Base-by-base conservation (phyloP, 2,329 filamentous ascomycete species). In the Hypocreales sp. region DNA sequence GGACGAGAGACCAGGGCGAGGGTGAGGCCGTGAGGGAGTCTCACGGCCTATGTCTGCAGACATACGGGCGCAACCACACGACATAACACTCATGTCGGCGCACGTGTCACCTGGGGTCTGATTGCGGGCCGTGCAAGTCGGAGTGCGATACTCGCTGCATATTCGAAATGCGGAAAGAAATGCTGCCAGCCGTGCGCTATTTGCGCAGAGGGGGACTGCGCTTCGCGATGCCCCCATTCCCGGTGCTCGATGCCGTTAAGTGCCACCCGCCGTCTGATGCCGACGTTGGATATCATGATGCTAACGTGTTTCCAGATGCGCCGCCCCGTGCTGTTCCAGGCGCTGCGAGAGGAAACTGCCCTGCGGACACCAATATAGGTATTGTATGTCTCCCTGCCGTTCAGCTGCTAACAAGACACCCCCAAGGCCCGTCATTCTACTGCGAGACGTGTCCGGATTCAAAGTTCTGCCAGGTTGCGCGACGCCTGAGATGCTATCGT, bases 261-360 rank as follows among this genome's bases (percentile, higher is more conserved):
- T n/a, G n/a, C n/a, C n/a, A n/a, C n/a, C n/a, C n/a, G n/a, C n/a
- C n/a, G n/a, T n/a, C n/a, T n/a, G n/a, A n/a, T n/a, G n/a, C n/a
- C n/a, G n/a, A n/a, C n/a, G n/a, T n/a, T n/a, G n/a, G n/a, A n/a
- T n/a, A n/a, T n/a, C n/a, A n/a, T n/a, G n/a, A n/a, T n/a, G n/a
- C n/a, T n/a, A n/a, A n/a, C n/a, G n/a, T n/a, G n/a, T n/a, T n/a
- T n/a, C n/a, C n/a, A n/a, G n/a, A n/a, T n/a, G 77, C 34, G 71
- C 72, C 1, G 75, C 66, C 0, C 75, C 77, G 0, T 83, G 76
- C 41, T 83, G 76, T 42, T 64, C 63, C 2, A 45, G 58, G 36
- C 56, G 75, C 7, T 83, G 77, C 40, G 40, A 51, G 4, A 53
- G 64, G 16, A 11, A 31, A 0, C 45, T 81, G 4, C 12, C 15